phyloP scores from a whole-genome alignment of 106 monocot genomes.

The Hemerocallis citrina region DNA sequence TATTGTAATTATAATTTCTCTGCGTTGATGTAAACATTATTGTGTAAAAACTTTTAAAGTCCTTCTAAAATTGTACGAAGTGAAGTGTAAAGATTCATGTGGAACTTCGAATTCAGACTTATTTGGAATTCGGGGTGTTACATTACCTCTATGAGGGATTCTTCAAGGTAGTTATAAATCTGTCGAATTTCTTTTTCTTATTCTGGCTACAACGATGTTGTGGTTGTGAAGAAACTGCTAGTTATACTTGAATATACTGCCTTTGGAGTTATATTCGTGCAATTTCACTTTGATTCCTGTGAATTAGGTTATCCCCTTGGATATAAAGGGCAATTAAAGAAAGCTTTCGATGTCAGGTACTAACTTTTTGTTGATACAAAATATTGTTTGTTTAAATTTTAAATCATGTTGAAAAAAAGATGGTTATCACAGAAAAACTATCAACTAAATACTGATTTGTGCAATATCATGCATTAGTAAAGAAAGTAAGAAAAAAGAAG shows the following conservation, averaged over 20 bases:
- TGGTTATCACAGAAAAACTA: no score
- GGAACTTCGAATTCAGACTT: no score
- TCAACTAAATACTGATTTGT: no score
- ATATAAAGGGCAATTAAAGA: conserved; percentile 96
- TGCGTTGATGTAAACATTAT: no score
- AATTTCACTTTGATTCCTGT: background rate
- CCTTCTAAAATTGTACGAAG: no score
- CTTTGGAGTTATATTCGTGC: background rate
- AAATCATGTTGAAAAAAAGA: background rate
- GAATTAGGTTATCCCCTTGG: conserved; percentile 94
- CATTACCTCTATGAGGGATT: conserved; percentile 75
- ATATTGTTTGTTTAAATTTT: background rate
- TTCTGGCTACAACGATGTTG: background rate
- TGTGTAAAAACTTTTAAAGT: no score
- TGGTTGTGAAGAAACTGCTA: background rate
- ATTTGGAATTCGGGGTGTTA: no score
- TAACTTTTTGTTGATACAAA: background rate
- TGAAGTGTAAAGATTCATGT: no score
- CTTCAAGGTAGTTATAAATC: conserved; percentile 49
- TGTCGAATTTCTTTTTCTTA: background rate
- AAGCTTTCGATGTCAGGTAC: conserved; percentile 98
- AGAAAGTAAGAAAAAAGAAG: background rate
- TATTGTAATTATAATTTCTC: no score
- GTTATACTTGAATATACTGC: background rate
- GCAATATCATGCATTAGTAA: no score